A percentile compares a stretch with the other conserved stretches of the same genome.
These are phyloP conservation scores for Pythium brachiatum DNA, from an alignment of 352 stramenopile species.

Conservation along the genomic window DNA sequence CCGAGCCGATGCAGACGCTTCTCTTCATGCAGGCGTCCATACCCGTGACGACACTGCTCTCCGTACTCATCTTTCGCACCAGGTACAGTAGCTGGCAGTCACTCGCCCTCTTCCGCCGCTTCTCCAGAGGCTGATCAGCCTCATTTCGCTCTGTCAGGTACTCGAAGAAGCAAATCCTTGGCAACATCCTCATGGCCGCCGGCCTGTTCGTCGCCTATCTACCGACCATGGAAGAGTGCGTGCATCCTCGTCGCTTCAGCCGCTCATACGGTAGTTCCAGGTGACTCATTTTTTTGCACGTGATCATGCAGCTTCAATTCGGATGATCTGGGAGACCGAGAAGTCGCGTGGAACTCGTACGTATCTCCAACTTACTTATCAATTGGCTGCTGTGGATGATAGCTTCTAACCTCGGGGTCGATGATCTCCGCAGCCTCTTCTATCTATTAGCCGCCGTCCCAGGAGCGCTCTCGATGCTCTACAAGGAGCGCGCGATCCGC, in stretches of 20 bases:
- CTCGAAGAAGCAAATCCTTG: constrained; percentile 65
- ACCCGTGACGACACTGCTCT: constrained; percentile 65
- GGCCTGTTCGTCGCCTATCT: constrained; percentile 75
- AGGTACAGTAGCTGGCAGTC: constrained; percentile 26
- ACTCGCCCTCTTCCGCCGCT: neutral
- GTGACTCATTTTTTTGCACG: neutral
- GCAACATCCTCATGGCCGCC: constrained; percentile 58
- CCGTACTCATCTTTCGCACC: constrained; percentile 48
- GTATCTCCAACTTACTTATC: neutral
- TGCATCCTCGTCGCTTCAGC: too few species aligned
- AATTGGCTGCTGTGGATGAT: neutral
- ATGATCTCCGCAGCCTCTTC: constrained; percentile 33
- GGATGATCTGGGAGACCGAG: constrained; percentile 59
- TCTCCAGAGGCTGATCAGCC: neutral
- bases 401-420: neutral
- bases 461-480: constrained; percentile 80
- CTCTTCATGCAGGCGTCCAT: constrained; percentile 85
- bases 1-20: constrained; percentile 79
- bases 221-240: constrained; percentile 77
- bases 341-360: constrained; percentile 82
- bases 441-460: constrained; percentile 78
- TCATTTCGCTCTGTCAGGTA: constrained; percentile 39
- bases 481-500: constrained; percentile 81
- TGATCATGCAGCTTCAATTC: constrained; percentile 62
- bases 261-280: too few species aligned